Percentiles rank a stretch among this genome's conserved stretches.
Evolutionary conservation across 176 grass and related monocot genomes (phyloP).

Genomic region (Bothriochloa decipiens): DNA sequence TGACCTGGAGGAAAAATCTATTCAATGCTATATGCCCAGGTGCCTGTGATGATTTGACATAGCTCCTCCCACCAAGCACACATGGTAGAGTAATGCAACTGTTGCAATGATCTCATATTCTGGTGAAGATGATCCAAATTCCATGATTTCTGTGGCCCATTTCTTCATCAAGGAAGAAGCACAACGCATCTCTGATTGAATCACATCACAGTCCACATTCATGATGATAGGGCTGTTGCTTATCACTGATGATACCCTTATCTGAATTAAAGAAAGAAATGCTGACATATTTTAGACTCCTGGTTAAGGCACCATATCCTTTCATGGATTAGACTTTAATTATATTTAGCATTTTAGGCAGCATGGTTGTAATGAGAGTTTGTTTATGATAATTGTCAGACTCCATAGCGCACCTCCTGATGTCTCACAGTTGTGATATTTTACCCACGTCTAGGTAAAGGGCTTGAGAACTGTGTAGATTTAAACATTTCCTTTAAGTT

Average conservation of each 20-base stretch:
- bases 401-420: too few relatives aligned
- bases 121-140: conserved; percentile 54
- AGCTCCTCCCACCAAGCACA: conserved; percentile 51
- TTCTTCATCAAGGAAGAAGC: conserved; percentile 87
- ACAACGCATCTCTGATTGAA: conserved; percentile 62
- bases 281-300: too few relatives aligned
- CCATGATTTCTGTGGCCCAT: conserved; percentile 74
- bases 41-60: conserved; percentile 20
- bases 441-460: too few relatives aligned
- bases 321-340: too few relatives aligned
- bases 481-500: too few relatives aligned
- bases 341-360: too few relatives aligned
- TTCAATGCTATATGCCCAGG: conserved; percentile 13
- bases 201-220: conserved; percentile 94
- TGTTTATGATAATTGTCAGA: too few relatives aligned
- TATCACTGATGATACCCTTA: conserved; percentile 79
- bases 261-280: too few relatives aligned
- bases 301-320: too few relatives aligned
- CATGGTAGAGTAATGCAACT: conserved; percentile 59
- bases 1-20: conserved; percentile 47
- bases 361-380: too few relatives aligned
- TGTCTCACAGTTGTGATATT: too few relatives aligned
- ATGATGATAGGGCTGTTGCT: conserved; percentile 80
- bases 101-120: conserved; percentile 61
- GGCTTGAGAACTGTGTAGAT: too few relatives aligned